Conservation (phyloP, 768 basidiomycete genomes). For the Hygrocybe coccinea region DNA sequence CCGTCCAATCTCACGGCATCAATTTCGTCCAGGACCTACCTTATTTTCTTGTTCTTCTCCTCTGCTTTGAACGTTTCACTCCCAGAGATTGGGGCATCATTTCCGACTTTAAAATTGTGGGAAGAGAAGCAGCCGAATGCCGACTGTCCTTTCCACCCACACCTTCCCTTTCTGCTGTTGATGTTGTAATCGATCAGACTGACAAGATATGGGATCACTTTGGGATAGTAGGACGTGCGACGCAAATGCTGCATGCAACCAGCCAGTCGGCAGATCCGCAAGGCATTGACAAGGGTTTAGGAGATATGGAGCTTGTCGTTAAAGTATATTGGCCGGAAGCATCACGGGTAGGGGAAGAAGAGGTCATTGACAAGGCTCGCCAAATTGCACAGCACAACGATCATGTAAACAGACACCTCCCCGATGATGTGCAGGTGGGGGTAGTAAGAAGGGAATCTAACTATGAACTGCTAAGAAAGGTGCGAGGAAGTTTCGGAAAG, state of each 20-base stretch:
- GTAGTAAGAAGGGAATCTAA: no score
- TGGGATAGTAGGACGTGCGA: not conserved
- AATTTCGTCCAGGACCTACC: conserved; percentile 23
- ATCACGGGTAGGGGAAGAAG: conserved; percentile 1
- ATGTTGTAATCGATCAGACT: not conserved
- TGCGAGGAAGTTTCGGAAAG: no score
- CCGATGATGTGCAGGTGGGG: no score
- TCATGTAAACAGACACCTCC: conserved; percentile 11
- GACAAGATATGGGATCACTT: not conserved
- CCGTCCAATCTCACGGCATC: conserved; percentile 21
- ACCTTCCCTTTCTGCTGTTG: not conserved
- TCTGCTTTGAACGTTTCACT: conserved; percentile 22
- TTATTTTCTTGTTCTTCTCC: conserved; percentile 22
- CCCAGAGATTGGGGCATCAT: conserved; percentile 21
- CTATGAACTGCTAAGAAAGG: no score
- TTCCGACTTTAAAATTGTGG: not conserved
- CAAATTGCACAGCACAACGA: not conserved
- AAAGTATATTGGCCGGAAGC: conserved; percentile 16
- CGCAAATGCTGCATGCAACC: not conserved
- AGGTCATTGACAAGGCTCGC: conserved; percentile 6
- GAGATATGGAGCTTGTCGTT: not conserved
- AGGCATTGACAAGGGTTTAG: not conserved
- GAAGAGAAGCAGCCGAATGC: not conserved
- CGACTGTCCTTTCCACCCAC: not conserved
- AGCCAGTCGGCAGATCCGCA: not conserved